Evolutionary conservation across 192 early-diverging fungal species (phyloP).

Genomic region (Coemansia erecta): DNA sequence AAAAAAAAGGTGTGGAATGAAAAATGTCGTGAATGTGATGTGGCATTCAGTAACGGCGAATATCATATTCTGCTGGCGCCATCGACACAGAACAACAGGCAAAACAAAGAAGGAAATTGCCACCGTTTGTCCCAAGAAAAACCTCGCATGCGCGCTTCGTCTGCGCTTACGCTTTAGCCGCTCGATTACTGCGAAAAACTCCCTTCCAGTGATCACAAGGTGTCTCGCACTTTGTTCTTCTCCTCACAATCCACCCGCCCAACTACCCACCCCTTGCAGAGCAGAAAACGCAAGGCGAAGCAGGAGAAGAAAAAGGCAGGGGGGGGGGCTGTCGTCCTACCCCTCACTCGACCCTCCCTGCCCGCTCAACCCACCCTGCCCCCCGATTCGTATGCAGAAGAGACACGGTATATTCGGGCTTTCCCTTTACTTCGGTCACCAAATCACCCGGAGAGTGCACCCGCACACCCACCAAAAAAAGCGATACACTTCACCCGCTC

Average conservation of each 20-base stretch:
- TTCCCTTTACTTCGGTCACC: constrained; percentile 41
- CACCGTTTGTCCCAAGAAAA: too few relatives aligned
- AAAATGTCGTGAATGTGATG: background rate
- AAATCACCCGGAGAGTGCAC: constrained; percentile 46
- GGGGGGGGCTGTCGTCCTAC: too few relatives aligned
- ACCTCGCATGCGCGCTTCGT: background rate
- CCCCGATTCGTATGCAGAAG: background rate
- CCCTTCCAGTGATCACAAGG: too few relatives aligned
- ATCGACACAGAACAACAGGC: constrained; percentile 1
- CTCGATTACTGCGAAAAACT: constrained; percentile 7
- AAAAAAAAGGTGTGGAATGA: background rate
- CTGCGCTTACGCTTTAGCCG: constrained; percentile 2
- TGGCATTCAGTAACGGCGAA: constrained; percentile 5
- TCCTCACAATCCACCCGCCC: background rate
- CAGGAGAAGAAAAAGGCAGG: too few relatives aligned
- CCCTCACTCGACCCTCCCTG: background rate
- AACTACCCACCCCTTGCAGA: constrained; percentile 1
- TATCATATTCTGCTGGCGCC: background rate
- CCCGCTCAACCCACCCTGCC: background rate
- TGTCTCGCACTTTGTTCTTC: background rate
- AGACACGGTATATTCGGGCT: constrained; percentile 24
- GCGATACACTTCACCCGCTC: constrained; percentile 3
- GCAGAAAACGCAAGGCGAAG: too few relatives aligned
- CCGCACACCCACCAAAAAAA: background rate
- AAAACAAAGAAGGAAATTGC: background rate